phyloP scores from a whole-genome alignment of 2,329 filamentous ascomycete species.

The Neofusicoccum cordaticola region DNA sequence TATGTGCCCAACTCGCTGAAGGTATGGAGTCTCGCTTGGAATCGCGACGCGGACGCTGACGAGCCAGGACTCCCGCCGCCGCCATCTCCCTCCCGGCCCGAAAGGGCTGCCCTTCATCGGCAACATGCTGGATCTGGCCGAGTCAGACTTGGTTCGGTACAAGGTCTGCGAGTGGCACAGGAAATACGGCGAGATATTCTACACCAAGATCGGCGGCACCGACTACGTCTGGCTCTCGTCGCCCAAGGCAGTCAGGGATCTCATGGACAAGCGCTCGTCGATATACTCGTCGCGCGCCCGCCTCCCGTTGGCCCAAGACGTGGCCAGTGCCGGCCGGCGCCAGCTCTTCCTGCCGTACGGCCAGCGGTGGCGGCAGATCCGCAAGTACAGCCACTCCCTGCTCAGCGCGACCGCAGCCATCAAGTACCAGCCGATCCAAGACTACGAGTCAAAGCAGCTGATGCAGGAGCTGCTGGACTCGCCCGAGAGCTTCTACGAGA shows the following conservation, averaged over 20 bases:
- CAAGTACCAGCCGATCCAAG: conserved; percentile 44
- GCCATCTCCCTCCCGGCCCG: conserved; percentile 39
- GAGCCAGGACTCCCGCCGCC: conserved; percentile 29
- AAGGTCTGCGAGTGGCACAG: conserved; percentile 38
- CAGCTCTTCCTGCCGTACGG: conserved; percentile 44
- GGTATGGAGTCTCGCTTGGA: conserved; percentile 18
- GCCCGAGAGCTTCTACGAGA: conserved; percentile 21
- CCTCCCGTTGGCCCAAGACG: conserved; percentile 38
- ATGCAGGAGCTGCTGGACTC: conserved; percentile 40
- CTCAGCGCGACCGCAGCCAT: conserved; percentile 36
- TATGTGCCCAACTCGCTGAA: conserved; percentile 31
- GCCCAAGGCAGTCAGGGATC: conserved; percentile 45
- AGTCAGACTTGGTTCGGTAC: conserved; percentile 31
- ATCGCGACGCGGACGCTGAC: not conserved
- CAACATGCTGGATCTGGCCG: conserved; percentile 37
- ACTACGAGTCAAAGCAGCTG: conserved; percentile 47
- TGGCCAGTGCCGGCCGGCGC: conserved; percentile 40
- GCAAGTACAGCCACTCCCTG: conserved; percentile 39
- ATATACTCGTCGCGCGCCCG: conserved; percentile 39
- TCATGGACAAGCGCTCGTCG: conserved; percentile 42
- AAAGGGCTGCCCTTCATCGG: conserved; percentile 40
- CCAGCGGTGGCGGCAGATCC: conserved; percentile 39
- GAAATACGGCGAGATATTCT: conserved; percentile 46
- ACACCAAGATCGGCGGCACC: conserved; percentile 44
- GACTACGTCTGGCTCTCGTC: conserved; percentile 48